Evolutionary conservation across 2,329 filamentous ascomycete species (phyloP).

Genomic region (Didymella exigua): DNA sequence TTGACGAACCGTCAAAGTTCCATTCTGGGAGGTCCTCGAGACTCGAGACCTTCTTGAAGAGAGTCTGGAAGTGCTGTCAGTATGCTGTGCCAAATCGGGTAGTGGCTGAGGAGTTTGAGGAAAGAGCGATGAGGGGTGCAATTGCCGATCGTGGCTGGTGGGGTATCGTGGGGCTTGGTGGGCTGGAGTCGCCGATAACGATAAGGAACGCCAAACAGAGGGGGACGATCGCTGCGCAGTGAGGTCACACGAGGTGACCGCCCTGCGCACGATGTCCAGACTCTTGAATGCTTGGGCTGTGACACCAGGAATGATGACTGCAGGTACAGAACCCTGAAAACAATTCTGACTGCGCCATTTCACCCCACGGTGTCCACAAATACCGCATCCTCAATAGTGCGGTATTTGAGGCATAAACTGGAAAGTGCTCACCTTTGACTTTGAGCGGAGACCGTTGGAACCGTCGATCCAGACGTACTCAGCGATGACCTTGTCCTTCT

Average conservation of each 20-base stretch:
- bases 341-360: conserved; percentile 4
- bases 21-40: conserved; percentile 74
- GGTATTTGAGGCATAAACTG: conserved; percentile 8
- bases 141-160: conserved; percentile 20
- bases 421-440: conserved; percentile 79
- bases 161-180: conserved; percentile 43
- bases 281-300: conserved; percentile 8
- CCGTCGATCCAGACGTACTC: conserved; percentile 98
- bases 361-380: conserved; percentile 10
- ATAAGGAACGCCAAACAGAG: conserved; percentile 37
- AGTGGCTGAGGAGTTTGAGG: conserved; percentile 8
- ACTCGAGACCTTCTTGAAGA: conserved; percentile 62
- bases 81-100: conserved; percentile 14
- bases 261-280: conserved; percentile 16
- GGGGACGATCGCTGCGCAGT: conserved; percentile 24
- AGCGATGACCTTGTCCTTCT: conserved; percentile 86
- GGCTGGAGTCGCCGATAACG: conserved; percentile 42
- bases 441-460: conserved; percentile 82
- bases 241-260: conserved; percentile 29
- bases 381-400: conserved; percentile 15
- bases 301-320: conserved; percentile 8
- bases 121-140: neutral
- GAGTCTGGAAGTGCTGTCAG: conserved; percentile 59
- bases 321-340: neutral
- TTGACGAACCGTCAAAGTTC: conserved; percentile 90